These are phyloP conservation scores for Nymphaea thermarum DNA, from an alignment of 164 flowering plant species.

Conservation along the genomic window DNA sequence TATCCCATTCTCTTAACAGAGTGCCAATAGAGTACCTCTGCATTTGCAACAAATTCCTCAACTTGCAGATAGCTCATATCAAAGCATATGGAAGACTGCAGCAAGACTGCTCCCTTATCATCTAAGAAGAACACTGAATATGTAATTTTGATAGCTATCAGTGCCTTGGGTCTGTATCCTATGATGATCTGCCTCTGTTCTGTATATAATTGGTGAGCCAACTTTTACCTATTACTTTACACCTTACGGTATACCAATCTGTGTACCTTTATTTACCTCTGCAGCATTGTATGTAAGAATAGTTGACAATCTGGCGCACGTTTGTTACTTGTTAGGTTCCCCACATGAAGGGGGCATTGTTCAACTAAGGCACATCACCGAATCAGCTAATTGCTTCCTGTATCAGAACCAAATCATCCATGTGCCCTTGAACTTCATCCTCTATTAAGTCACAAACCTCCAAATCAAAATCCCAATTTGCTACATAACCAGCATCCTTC, in stretches of 20 bases:
- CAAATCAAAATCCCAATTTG: slow-evolving; percentile 11
- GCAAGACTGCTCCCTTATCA: not conserved
- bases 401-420: not conserved
- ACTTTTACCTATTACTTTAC: too few species aligned
- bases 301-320: too few species aligned
- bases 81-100: not conserved
- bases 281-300: too few species aligned
- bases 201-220: too few species aligned
- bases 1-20: not conserved
- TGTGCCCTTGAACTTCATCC: slow-evolving; percentile 4
- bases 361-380: not conserved
- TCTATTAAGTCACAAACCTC: slow-evolving; percentile 7
- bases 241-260: too few species aligned
- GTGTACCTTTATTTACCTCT: too few species aligned
- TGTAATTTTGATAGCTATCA: too few species aligned
- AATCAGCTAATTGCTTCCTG: not conserved
- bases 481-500: slow-evolving; percentile 27
- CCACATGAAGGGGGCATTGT: not conserved
- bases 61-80: not conserved
- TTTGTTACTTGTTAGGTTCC: not conserved
- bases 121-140: not conserved
- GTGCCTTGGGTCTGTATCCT: too few species aligned
- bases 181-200: too few species aligned
- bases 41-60: not conserved
- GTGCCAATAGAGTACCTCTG: not conserved